phyloP scores from a whole-genome alignment of 129 eudicot genomes.

The Tanacetum coccineum region DNA sequence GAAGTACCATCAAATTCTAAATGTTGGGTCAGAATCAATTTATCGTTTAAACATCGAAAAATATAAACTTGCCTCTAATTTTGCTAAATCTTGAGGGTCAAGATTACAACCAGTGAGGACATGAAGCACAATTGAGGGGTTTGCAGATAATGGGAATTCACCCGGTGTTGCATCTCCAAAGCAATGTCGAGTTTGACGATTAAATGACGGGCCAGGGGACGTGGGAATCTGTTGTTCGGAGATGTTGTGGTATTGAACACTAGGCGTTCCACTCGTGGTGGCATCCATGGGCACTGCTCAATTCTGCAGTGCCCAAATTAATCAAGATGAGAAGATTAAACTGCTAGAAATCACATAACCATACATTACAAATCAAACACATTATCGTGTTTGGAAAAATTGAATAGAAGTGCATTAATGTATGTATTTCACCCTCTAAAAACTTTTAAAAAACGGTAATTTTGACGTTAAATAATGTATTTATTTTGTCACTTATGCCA shows the following conservation, averaged over 20 bases:
- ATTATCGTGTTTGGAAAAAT: constrained; percentile 7
- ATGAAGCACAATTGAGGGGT: constrained; percentile 93
- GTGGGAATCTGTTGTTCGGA: constrained; percentile 61
- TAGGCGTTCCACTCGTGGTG: constrained; percentile 75
- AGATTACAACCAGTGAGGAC: constrained; percentile 88
- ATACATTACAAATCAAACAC: constrained; percentile 20
- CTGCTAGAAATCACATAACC: constrained; percentile 41
- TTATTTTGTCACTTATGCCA: no score
- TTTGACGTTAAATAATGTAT: no score
- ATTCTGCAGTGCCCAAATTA: constrained; percentile 76
- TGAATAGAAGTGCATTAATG: no score
- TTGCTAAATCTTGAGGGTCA: constrained; percentile 90
- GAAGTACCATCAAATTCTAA: constrained; percentile 86
- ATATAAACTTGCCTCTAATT: constrained; percentile 82
- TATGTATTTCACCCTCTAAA: neutral
- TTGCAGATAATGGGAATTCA: constrained; percentile 92
- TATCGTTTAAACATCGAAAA: constrained; percentile 10
- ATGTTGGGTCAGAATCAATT: constrained; percentile 14
- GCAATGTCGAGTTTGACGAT: constrained; percentile 79
- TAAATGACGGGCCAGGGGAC: constrained; percentile 42
- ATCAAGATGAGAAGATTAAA: constrained; percentile 43
- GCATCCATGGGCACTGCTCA: constrained; percentile 99
- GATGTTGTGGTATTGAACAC: constrained; percentile 66
- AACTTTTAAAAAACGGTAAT: neutral
- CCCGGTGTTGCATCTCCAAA: constrained; percentile 82